A percentile compares a stretch with the other conserved stretches of the same genome.
Evolutionary conservation across 2,329 filamentous ascomycete genomes (phyloP).

Genomic region (Paramyrothecium sp.): DNA sequence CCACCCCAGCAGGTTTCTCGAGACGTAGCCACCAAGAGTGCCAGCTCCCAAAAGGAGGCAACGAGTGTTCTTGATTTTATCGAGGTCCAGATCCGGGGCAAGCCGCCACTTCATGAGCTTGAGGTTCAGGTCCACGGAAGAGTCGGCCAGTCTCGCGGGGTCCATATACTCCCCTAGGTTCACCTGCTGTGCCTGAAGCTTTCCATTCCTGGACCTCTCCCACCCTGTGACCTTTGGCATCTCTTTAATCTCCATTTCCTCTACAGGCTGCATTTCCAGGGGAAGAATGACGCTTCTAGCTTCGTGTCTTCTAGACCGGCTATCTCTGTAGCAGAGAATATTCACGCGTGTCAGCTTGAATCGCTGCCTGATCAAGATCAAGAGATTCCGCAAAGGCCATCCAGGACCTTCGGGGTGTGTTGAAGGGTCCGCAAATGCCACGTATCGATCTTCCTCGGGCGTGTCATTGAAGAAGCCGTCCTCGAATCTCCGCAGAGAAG

Average conservation of each 20-base stretch:
- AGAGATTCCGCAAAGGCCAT: slow-evolving; percentile 88
- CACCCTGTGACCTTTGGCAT: slow-evolving; percentile 94
- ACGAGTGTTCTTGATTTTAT: slow-evolving; percentile 83
- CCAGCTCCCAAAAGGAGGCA: slow-evolving; percentile 90
- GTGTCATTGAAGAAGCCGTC: slow-evolving; percentile 80
- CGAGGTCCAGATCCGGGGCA: slow-evolving; percentile 81
- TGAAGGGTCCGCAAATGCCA: slow-evolving; percentile 90
- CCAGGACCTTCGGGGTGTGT: slow-evolving; percentile 85
- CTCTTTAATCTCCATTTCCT: slow-evolving; percentile 40
- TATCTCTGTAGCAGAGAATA: slow-evolving; percentile 87
- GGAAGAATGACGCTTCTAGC: slow-evolving; percentile 78
- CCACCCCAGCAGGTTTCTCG: slow-evolving; percentile 90
- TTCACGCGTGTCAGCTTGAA: slow-evolving; percentile 77
- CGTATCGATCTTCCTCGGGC: slow-evolving; percentile 70
- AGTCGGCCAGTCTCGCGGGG: slow-evolving; percentile 80
- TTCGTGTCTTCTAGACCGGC: slow-evolving; percentile 72
- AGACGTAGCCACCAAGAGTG: slow-evolving; percentile 91
- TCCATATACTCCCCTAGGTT: slow-evolving; percentile 94
- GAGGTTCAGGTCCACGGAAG: slow-evolving; percentile 92
- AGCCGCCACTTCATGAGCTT: slow-evolving; percentile 99
- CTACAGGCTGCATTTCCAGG: slow-evolving; percentile 53
- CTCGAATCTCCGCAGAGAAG: slow-evolving; percentile 75
- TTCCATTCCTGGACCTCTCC: slow-evolving; percentile 80
- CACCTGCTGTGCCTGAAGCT: slow-evolving; percentile 73
- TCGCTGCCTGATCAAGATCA: slow-evolving; percentile 79